phyloP scores from a whole-genome alignment of 2,329 filamentous ascomycete genomes.

The Pyrenophora tritici-repentis region DNA sequence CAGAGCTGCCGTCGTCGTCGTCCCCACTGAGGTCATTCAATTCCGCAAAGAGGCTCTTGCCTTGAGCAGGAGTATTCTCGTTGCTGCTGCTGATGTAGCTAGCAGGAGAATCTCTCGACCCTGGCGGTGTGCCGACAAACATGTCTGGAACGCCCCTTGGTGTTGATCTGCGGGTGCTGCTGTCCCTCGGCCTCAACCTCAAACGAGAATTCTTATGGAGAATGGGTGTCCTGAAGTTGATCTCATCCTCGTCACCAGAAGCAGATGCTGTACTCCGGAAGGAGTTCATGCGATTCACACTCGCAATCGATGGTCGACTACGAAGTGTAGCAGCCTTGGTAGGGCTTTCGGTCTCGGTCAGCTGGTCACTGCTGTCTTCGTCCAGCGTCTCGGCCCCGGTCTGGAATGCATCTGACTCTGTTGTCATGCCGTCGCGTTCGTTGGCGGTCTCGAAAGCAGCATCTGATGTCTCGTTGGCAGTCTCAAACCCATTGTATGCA shows the following conservation, averaged over 20 bases:
- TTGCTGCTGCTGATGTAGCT: conserved; percentile 55
- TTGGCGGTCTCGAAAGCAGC: conserved; percentile 74
- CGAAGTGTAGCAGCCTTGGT: conserved; percentile 31
- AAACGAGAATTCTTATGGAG: conserved; percentile 69
- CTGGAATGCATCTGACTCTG: conserved; percentile 93
- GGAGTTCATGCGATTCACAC: conserved; percentile 65
- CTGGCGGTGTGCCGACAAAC: conserved; percentile 64
- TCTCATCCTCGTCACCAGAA: conserved; percentile 75
- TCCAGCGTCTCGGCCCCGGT: conserved; percentile 79
- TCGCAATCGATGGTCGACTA: conserved; percentile 52
- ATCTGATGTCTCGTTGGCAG: conserved; percentile 73
- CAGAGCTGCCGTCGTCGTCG: conserved; percentile 58
- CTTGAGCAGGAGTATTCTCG: conserved; percentile 54
- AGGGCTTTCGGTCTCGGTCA: conserved; percentile 78
- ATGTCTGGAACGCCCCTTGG: conserved; percentile 63
- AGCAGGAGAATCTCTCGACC: conserved; percentile 58
- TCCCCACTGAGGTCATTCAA: conserved; percentile 79
- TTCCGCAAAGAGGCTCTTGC: conserved; percentile 89
- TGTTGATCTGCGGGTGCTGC: conserved; percentile 59
- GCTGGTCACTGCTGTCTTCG: conserved; percentile 74
- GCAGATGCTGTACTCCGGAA: conserved; percentile 89
- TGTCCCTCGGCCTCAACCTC: conserved; percentile 72
- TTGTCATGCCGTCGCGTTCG: conserved; percentile 69
- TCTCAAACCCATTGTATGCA: conserved; percentile 73
- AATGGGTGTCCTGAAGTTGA: conserved; percentile 66